Conservation (phyloP, 495 filamentous ascomycete genomes). For the Hypomontagnella monticulosa region DNA sequence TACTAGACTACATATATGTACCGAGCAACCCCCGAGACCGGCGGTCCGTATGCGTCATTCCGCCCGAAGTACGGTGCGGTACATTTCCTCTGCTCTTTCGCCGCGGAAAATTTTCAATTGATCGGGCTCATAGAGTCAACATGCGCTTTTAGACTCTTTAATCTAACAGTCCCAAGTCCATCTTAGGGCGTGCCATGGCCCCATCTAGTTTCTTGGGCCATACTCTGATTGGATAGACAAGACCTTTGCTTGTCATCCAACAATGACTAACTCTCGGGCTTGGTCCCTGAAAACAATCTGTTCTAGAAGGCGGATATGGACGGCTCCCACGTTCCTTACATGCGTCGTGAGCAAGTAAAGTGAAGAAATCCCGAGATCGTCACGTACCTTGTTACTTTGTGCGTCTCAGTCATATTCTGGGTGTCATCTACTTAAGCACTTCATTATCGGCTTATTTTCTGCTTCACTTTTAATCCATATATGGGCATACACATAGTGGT, state of each 20-base stretch:
- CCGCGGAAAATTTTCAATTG: slow-evolving; percentile 28
- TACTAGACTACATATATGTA: slow-evolving; percentile 15
- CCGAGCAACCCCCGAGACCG: slow-evolving; percentile 37
- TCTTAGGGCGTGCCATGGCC: slow-evolving; percentile 24
- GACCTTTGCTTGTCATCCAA: slow-evolving; percentile 18
- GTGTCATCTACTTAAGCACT: neutral
- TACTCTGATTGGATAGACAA: slow-evolving; percentile 28
- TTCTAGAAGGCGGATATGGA: slow-evolving; percentile 15
- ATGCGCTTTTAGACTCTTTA: slow-evolving; percentile 11
- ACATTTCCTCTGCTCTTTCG: slow-evolving; percentile 12
- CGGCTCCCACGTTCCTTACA: slow-evolving; percentile 2
- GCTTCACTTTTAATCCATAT: no score
- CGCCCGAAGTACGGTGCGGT: slow-evolving; percentile 14
- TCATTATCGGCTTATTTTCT: neutral
- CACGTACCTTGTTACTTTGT: slow-evolving; percentile 8
- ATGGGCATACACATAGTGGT: no score
- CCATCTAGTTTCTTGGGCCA: slow-evolving; percentile 16
- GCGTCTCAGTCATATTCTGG: neutral
- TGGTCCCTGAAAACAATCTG: slow-evolving; percentile 20
- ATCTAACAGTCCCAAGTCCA: slow-evolving; percentile 6
- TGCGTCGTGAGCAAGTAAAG: slow-evolving; percentile 10
- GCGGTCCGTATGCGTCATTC: slow-evolving; percentile 40
- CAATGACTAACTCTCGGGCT: slow-evolving; percentile 18
- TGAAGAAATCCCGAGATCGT: slow-evolving; percentile 14
- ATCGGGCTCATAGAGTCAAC: slow-evolving; percentile 13